Percentiles rank a stretch among this genome's conserved stretches.
Conservation (phyloP, 129 eudicot genomes). For the Tagetes erecta region DNA sequence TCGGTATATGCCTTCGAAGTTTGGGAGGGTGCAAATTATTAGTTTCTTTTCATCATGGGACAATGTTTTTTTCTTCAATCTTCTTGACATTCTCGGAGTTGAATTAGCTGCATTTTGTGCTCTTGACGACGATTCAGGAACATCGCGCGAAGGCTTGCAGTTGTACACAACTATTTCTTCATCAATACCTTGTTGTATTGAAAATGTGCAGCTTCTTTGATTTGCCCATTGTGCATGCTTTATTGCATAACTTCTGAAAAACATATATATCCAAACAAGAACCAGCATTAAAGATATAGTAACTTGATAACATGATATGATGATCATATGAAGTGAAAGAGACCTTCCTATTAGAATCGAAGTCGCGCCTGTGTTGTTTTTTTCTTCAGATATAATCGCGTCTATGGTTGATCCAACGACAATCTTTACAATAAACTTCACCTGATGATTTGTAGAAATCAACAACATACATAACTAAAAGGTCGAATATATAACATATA, state of each 20-base stretch:
- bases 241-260: constrained; percentile 39
- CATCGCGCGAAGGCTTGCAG: constrained; percentile 23
- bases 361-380: constrained; percentile 38
- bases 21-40: constrained; percentile 38
- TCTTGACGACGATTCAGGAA: constrained; percentile 30
- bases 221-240: constrained; percentile 19
- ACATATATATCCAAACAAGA: background rate
- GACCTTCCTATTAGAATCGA: constrained; percentile 44
- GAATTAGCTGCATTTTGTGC: background rate
- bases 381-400: constrained; percentile 37
- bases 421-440: constrained; percentile 45
- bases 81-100: constrained; percentile 23
- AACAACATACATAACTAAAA: background rate
- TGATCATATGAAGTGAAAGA: background rate
- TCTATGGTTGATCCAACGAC: constrained; percentile 34
- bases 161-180: constrained; percentile 29
- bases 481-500: too few relatives aligned
- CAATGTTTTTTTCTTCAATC: constrained; percentile 14
- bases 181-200: constrained; percentile 10
- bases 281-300: too few relatives aligned
- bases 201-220: constrained; percentile 22
- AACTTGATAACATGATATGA: too few relatives aligned
- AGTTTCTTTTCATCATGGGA: constrained; percentile 28
- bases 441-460: constrained; percentile 34
- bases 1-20: constrained; percentile 34